Percentiles rank a stretch among this genome's conserved stretches.
These are phyloP conservation scores for Ganoderma multipileum DNA, from an alignment of 1,284 basidiomycete species.

Conservation along the genomic window DNA sequence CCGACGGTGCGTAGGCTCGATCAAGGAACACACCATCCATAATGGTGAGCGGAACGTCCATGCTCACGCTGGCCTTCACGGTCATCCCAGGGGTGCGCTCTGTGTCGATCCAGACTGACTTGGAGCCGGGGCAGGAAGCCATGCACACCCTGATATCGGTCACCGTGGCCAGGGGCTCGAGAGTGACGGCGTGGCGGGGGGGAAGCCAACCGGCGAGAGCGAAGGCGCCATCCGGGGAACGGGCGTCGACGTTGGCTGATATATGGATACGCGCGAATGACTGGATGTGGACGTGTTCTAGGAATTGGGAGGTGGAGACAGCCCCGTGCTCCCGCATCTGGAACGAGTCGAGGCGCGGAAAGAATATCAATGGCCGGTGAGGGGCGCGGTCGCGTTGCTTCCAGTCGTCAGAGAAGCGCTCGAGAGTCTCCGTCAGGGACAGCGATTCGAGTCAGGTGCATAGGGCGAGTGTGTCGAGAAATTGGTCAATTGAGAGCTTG, in stretches of 20 bases:
- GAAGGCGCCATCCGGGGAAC: not conserved
- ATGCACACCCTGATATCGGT: not conserved
- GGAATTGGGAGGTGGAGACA: not conserved
- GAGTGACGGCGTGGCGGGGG: not conserved
- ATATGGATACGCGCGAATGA: not conserved
- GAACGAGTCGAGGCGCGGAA: not conserved
- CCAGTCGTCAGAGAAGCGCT: not conserved
- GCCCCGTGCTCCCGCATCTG: not conserved
- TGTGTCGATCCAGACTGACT: not conserved
- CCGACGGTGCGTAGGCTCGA: too few species aligned
- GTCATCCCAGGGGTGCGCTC: not conserved
- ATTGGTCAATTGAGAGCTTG: not conserved
- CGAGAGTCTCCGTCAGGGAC: not conserved
- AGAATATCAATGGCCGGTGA: not conserved
- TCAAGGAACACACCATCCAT: too few species aligned
- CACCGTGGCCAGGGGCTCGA: not conserved
- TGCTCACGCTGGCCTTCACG: not conserved
- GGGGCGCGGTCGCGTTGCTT: not conserved
- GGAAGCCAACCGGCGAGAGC: not conserved
- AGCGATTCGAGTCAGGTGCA: not conserved
- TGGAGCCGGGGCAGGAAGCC: not conserved
- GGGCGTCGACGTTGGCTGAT: not conserved
- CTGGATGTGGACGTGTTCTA: not conserved
- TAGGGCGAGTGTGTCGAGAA: not conserved
- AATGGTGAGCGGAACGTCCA: not conserved